Percentiles rank a stretch among this genome's conserved stretches.
phyloP scores from a whole-genome alignment of 306 rosid species.

The Phaseolus lunatus region DNA sequence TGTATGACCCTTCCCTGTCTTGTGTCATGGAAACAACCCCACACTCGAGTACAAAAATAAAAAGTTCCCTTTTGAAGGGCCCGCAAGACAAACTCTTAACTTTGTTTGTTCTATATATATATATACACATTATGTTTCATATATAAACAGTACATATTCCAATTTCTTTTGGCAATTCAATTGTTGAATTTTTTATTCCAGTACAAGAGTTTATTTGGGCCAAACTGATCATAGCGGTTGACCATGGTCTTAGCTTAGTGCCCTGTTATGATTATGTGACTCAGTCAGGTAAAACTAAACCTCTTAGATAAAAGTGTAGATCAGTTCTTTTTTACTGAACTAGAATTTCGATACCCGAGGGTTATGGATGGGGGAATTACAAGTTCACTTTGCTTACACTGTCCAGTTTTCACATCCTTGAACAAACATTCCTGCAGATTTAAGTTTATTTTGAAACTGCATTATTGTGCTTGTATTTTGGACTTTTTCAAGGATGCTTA shows the following conservation, averaged over 20 bases:
- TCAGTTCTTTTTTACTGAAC: slow-evolving; percentile 19
- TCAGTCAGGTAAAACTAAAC: slow-evolving; percentile 31
- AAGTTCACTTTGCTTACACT: slow-evolving; percentile 70
- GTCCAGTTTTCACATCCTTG: slow-evolving; percentile 81
- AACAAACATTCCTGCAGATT: not conserved
- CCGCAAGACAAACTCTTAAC: slow-evolving; percentile 48
- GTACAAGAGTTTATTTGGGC: slow-evolving; percentile 31
- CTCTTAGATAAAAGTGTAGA: slow-evolving; percentile 6
- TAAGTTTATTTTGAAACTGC: not conserved
- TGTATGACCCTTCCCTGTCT: slow-evolving; percentile 51
- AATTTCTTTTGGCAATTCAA: slow-evolving; percentile 11
- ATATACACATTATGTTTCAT: slow-evolving; percentile 22
- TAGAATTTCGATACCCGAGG: slow-evolving; percentile 61
- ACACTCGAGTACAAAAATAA: slow-evolving; percentile 49
- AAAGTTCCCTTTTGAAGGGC: slow-evolving; percentile 44
- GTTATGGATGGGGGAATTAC: slow-evolving; percentile 94
- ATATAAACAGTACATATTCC: slow-evolving; percentile 31
- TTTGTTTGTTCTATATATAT: slow-evolving; percentile 40
- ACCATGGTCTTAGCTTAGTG: slow-evolving; percentile 46
- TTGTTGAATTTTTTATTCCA: slow-evolving; percentile 30
- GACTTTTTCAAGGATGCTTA: slow-evolving; percentile 15
- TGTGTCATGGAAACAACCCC: slow-evolving; percentile 80
- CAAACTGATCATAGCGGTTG: slow-evolving; percentile 49
- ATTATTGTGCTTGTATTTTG: not conserved
- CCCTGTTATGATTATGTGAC: slow-evolving; percentile 29